These are phyloP conservation scores for Pugionium cornutum DNA, from an alignment of 345 rosid genomes.

Conservation along the genomic window DNA sequence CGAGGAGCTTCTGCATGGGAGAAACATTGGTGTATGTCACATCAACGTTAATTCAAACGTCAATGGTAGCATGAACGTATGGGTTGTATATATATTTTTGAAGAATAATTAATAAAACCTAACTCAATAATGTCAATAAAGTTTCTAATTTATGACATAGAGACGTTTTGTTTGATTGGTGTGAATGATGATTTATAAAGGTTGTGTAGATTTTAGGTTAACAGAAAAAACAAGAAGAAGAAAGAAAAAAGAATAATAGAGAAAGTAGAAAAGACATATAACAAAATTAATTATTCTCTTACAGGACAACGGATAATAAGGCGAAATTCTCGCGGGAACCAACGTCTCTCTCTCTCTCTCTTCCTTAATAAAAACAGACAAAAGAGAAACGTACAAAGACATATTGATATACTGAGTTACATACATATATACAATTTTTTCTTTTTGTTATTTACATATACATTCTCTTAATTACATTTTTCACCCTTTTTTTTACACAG, in stretches of 20 bases:
- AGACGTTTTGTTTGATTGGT: background rate
- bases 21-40: conserved; percentile 31
- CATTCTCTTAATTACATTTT: too few species aligned
- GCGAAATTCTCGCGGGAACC: conserved; percentile 50
- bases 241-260: conserved; percentile 71
- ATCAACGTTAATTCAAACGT: conserved; percentile 36
- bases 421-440: background rate
- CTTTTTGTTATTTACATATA: too few species aligned
- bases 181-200: background rate
- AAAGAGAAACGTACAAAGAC: conserved; percentile 23
- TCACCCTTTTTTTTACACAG: too few species aligned
- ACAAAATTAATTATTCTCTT: conserved; percentile 32
- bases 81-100: background rate
- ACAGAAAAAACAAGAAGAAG: conserved; percentile 29
- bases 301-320: conserved; percentile 43
- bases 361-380: conserved; percentile 26
- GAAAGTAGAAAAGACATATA: conserved; percentile 63
- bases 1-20: conserved; percentile 40
- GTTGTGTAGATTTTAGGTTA: background rate
- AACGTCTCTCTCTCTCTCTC: conserved; percentile 35
- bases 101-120: background rate
- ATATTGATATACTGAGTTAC: background rate
- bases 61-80: conserved; percentile 27
- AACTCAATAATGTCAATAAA: conserved; percentile 14
- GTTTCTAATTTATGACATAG: conserved; percentile 1